Conservation (phyloP, 2,329 filamentous ascomycete genomes). For the Neurospora sp. region DNA sequence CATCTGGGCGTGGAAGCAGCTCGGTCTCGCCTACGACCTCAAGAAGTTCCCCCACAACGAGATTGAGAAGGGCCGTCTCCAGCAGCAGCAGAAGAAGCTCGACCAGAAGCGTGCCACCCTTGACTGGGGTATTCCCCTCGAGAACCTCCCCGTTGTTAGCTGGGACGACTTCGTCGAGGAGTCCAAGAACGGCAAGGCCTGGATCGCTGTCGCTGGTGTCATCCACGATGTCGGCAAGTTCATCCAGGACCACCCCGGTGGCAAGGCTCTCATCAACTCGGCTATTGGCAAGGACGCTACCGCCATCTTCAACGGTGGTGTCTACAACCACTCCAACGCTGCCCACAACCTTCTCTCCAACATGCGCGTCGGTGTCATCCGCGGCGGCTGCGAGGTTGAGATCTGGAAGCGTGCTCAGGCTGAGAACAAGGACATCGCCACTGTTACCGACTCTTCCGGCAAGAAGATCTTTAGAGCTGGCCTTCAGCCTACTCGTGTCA, state of each 20-base stretch:
- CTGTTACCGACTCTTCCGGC: slow-evolving; percentile 71
- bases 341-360: slow-evolving; percentile 82
- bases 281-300: slow-evolving; percentile 82
- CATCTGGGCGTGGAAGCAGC: slow-evolving; percentile 75
- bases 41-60: slow-evolving; percentile 89
- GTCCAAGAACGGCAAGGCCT: slow-evolving; percentile 65
- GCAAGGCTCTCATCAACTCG: slow-evolving; percentile 74
- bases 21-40: slow-evolving; percentile 75
- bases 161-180: slow-evolving; percentile 80
- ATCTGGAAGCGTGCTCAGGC: slow-evolving; percentile 84
- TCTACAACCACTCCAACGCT: slow-evolving; percentile 83
- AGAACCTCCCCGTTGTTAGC: slow-evolving; percentile 74
- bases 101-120: slow-evolving; percentile 74
- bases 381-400: slow-evolving; percentile 80
- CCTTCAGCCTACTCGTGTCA: slow-evolving; percentile 72
- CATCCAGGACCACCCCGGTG: slow-evolving; percentile 84
- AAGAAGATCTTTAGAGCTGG: slow-evolving; percentile 79
- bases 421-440: slow-evolving; percentile 73
- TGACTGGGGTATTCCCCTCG: slow-evolving; percentile 78
- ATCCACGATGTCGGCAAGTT: slow-evolving; percentile 79
- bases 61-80: slow-evolving; percentile 82
- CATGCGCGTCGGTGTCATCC: slow-evolving; percentile 79
- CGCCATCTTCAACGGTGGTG: slow-evolving; percentile 84
- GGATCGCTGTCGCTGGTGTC: slow-evolving; percentile 71
- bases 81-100: slow-evolving; percentile 87